Base-by-base conservation (phyloP, 2,329 filamentous ascomycete species). In the Pochonia chlamydosporia region DNA sequence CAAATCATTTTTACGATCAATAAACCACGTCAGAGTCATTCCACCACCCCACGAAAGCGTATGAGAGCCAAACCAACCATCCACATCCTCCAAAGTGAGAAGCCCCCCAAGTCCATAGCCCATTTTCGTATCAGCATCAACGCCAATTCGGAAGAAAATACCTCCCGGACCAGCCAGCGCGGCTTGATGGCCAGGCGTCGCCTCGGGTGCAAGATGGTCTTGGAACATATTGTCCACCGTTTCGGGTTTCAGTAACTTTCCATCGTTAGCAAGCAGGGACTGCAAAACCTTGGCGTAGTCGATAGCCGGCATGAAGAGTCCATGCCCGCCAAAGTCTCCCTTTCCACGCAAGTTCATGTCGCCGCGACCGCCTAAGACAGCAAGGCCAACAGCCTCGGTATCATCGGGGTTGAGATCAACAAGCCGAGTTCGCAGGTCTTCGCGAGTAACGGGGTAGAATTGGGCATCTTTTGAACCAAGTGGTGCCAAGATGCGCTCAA, bases 211-310 rank as follows among this genome's bases (percentile, higher is more conserved):
- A 0, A 81, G 66, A 39, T 75, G 75, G 0, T 75, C 65, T 45
- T 61, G 54, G 52, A 78, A 79, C 60, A 81, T 67, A 37, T 63
- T 53, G 1, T 69, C 62, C 0, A 72, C 64, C 0, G 68, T 74
- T 3, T 58, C 58, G 0, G 63, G 60, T 18, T 59, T 64, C 6
- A 81, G 64, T 0, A 81, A 52, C 36, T 66, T 71, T 3, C 68
- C 71, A 44, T 80, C 75, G 40, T 78, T 69, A 2, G 60, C 57
- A 0, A 79, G 62, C 2, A 81, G 55, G 2, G 73, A 75, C 13
- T 42, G 44, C 37, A 47, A 23, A 13, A 42, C 10, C 30, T 42
- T 36, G 39, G 72, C 50, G 48, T 73, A 79, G 20, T 74, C 68
- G 0, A 50, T 30, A 5, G 48, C 61, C 1, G 61, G 47, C 50